Evolutionary conservation across 1,139 yeast genomes (phyloP).

Genomic region (Diutina catenulata): DNA sequence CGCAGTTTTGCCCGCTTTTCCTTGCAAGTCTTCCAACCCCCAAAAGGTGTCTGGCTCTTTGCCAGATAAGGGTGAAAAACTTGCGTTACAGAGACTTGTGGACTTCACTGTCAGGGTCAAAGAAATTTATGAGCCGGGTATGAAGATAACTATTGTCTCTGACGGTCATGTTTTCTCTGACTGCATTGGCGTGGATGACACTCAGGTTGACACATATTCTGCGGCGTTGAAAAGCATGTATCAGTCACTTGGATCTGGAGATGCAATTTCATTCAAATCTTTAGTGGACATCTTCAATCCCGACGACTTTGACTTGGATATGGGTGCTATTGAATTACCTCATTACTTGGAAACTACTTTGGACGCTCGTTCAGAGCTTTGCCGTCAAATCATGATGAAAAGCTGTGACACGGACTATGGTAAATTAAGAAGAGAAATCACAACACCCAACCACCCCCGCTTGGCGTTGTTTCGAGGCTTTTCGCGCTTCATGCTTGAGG

Average conservation of each 20-base stretch:
- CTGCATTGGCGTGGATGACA: conserved; percentile 47
- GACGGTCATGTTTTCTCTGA: conserved; percentile 61
- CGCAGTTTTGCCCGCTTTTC: conserved; percentile 53
- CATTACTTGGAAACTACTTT: conserved; percentile 25
- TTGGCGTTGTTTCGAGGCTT: conserved; percentile 44
- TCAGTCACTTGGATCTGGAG: conserved; percentile 8
- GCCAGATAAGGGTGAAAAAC: conserved; percentile 39
- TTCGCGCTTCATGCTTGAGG: conserved; percentile 48
- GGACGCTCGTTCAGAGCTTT: conserved; percentile 23
- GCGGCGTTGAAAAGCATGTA: conserved; percentile 30
- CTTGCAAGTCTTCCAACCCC: conserved; percentile 47
- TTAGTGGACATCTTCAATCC: conserved; percentile 13
- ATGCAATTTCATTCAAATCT: neutral
- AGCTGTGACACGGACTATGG: conserved; percentile 32
- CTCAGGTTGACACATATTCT: conserved; percentile 37
- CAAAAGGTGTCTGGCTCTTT: conserved; percentile 38
- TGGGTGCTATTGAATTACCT: conserved; percentile 14
- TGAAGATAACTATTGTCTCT: conserved; percentile 44
- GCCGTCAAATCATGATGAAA: conserved; percentile 25
- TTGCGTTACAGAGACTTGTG: conserved; percentile 24
- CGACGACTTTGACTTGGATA: conserved; percentile 12
- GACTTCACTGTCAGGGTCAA: conserved; percentile 21
- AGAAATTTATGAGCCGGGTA: conserved; percentile 40
- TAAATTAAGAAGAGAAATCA: conserved; percentile 22
- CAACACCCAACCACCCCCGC: conserved; percentile 37